These are phyloP conservation scores for Typha latifolia DNA, from an alignment of 176 grass and related monocot genomes.

Conservation along the genomic window DNA sequence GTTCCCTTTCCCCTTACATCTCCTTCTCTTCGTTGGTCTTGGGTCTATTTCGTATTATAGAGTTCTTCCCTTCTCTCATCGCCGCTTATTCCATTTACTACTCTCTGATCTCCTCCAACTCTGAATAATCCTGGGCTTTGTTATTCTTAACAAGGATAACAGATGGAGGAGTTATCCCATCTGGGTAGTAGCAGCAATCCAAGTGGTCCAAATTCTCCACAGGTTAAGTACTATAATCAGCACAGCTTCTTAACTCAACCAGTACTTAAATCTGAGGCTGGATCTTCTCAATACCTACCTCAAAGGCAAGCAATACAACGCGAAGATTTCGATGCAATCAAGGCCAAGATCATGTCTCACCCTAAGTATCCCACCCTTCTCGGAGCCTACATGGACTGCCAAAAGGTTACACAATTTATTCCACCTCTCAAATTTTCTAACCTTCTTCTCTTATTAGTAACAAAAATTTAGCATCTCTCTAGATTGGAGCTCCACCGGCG, in stretches of 20 bases:
- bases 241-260: neutral
- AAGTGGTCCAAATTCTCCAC: neutral
- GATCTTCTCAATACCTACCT: neutral
- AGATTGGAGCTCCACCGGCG: conserved; percentile 75
- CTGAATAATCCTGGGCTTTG: neutral
- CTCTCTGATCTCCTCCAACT: neutral
- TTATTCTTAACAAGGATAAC: neutral
- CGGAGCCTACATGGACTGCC: conserved; percentile 66
- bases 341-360: conserved; percentile 78
- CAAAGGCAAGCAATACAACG: conserved; percentile 4
- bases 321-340: conserved; percentile 31
- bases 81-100: too few species aligned
- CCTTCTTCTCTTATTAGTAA: neutral
- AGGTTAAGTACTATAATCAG: neutral
- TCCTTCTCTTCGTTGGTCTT: neutral
- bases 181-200: neutral
- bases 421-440: neutral
- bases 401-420: conserved; percentile 37
- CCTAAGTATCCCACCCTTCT: conserved; percentile 63
- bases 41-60: neutral
- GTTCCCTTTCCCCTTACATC: neutral
- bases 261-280: neutral
- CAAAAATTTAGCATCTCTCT: neutral
- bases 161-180: conserved; percentile 9
- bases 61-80: too few species aligned